phyloP scores from a whole-genome alignment of 192 early-diverging fungal genomes.

The Haplosporangium gracile region DNA sequence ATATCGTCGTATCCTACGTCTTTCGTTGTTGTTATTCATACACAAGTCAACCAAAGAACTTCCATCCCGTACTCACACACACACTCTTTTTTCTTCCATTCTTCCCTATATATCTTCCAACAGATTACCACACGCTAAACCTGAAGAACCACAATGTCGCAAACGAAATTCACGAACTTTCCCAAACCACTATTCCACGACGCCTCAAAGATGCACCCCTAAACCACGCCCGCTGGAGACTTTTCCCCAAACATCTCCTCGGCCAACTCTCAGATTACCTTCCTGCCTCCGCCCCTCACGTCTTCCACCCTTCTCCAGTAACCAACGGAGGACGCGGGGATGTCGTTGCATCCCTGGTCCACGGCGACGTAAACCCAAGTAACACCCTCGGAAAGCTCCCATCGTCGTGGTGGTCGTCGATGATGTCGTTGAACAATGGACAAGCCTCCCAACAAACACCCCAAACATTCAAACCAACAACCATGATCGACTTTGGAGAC shows the following conservation, averaged over 20 bases:
- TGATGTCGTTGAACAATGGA: neutral
- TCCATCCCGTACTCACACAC: neutral
- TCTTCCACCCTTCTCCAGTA: conserved; percentile 28
- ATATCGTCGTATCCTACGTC: too few species aligned
- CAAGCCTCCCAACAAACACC: neutral
- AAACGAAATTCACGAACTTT: neutral
- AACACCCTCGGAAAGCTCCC: conserved; percentile 36
- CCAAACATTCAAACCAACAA: conserved; percentile 14
- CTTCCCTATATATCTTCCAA: too few species aligned
- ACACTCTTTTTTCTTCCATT: neutral
- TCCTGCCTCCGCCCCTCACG: conserved; percentile 15
- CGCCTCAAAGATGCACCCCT: neutral
- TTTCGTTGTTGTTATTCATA: neutral
- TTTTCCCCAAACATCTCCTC: conserved; percentile 54
- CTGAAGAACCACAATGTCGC: neutral
- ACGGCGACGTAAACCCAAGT: conserved; percentile 55
- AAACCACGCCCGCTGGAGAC: conserved; percentile 46
- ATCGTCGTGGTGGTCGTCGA: neutral
- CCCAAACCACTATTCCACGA: neutral
- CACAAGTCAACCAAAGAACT: neutral
- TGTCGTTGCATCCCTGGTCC: conserved; percentile 30
- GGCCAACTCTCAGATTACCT: conserved; percentile 35
- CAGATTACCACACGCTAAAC: neutral
- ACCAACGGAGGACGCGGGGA: neutral
- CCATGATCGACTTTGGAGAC: conserved; percentile 47